Evolutionary conservation across 106 monocot genomes (phyloP).

Genomic region (Chionographis japonica): DNA sequence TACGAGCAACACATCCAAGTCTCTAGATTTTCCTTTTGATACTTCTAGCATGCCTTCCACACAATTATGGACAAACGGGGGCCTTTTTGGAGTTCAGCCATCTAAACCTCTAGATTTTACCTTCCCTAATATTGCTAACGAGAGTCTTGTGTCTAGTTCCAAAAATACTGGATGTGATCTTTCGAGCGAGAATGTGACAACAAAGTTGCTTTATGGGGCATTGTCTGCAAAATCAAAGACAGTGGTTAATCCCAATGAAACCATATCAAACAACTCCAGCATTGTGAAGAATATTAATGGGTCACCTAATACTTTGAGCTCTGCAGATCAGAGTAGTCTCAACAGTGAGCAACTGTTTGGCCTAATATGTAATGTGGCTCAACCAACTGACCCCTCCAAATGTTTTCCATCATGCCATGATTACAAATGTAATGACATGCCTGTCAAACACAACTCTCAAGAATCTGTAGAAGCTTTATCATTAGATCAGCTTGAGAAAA

Average conservation of each 20-base stretch:
- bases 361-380: neutral
- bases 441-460: conserved; percentile 14
- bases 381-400: conserved; percentile 2
- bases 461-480: conserved; percentile 2
- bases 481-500: conserved; percentile 9
- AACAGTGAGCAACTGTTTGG: neutral
- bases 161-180: neutral
- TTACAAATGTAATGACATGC: neutral
- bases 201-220: conserved; percentile 3
- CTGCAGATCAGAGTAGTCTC: neutral
- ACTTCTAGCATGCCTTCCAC: conserved; percentile 22
- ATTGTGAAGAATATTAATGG: conserved; percentile 3
- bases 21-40: conserved; percentile 18
- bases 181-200: conserved; percentile 1
- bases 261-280: conserved; percentile 2
- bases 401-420: neutral
- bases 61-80: conserved; percentile 87
- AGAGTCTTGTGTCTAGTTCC: conserved; percentile 9
- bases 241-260: conserved; percentile 2
- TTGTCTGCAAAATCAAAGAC: conserved; percentile 6
- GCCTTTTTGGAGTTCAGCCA: conserved; percentile 88
- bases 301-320: neutral
- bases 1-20: neutral
- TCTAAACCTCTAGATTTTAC: conserved; percentile 85
- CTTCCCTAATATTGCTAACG: conserved; percentile 1